phyloP scores from a whole-genome alignment of 2,329 filamentous ascomycete genomes.

The Ceratocystis huliohia region DNA sequence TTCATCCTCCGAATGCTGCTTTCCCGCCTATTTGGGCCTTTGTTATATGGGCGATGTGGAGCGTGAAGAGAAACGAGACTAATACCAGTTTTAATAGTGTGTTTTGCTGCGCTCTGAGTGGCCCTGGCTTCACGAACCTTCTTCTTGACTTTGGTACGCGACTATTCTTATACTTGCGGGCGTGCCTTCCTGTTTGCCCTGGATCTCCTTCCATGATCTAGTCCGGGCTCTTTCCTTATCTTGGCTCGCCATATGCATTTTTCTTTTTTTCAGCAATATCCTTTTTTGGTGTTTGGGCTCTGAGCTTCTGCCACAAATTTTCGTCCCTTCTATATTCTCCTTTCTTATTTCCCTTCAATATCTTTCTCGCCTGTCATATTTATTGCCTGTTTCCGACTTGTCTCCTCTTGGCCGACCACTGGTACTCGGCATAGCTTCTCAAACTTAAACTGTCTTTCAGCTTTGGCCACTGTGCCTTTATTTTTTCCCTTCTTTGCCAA shows the following conservation, averaged over 20 bases:
- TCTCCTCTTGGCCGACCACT: background rate
- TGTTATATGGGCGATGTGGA: background rate
- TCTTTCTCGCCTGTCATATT: background rate
- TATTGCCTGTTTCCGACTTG: background rate
- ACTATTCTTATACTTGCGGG: background rate
- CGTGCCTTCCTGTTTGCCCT: background rate
- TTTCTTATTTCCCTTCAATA: background rate
- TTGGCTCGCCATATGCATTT: background rate
- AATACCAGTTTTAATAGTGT: background rate
- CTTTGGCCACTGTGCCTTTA: conserved; percentile 13
- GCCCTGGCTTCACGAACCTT: background rate
- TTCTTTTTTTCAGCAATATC: background rate
- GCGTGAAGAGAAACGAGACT: background rate
- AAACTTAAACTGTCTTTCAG: background rate
- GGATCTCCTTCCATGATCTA: background rate
- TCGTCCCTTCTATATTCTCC: conserved; percentile 3
- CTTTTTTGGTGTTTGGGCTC: background rate
- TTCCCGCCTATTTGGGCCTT: conserved; percentile 3
- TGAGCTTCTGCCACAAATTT: background rate
- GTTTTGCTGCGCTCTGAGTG: background rate
- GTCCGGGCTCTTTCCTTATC: conserved; percentile 8
- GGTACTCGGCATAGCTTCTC: background rate
- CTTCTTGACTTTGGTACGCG: background rate
- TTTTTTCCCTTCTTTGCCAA: conserved; percentile 33
- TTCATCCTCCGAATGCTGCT: background rate